Evolutionary conservation across 257 asterid genomes (phyloP).

Genomic region (Pogostemon cablin): DNA sequence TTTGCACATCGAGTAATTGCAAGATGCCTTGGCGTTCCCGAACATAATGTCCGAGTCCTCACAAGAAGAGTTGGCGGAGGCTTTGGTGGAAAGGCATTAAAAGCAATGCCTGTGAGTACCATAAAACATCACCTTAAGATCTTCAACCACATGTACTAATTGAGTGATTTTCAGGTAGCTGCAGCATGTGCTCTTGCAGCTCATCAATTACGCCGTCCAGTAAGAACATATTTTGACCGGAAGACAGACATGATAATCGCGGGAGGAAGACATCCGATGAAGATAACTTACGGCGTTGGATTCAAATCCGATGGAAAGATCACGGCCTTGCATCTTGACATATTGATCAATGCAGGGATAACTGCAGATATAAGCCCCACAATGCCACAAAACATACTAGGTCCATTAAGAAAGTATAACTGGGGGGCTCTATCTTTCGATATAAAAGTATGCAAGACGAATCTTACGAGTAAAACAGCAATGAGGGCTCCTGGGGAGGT

Average conservation of each 20-base stretch:
- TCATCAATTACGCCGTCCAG: constrained; percentile 31
- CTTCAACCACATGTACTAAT: neutral
- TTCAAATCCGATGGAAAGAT: constrained; percentile 32
- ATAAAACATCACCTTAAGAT: neutral
- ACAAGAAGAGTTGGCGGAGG: constrained; percentile 35
- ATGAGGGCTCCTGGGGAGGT: constrained; percentile 32
- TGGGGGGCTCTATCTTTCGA: constrained; percentile 36
- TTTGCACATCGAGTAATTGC: constrained; percentile 30
- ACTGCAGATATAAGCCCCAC: constrained; percentile 24
- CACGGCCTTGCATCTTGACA: constrained; percentile 30
- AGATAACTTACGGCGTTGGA: constrained; percentile 29
- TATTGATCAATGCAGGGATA: constrained; percentile 30
- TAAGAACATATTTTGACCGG: constrained; percentile 29
- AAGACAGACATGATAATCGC: constrained; percentile 33
- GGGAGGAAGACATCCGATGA: constrained; percentile 37
- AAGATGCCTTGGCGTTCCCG: constrained; percentile 34
- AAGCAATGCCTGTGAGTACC: constrained; percentile 29
- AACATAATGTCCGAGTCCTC: constrained; percentile 30
- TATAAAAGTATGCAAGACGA: constrained; percentile 29
- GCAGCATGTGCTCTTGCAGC: constrained; percentile 38
- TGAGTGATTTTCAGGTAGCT: constrained; percentile 25
- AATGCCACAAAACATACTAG: constrained; percentile 1
- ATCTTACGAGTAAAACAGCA: constrained; percentile 25
- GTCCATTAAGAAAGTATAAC: constrained; percentile 24
- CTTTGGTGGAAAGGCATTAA: constrained; percentile 30